Evolutionary conservation across 2,329 filamentous ascomycete species (phyloP), one percentile per base, ranked within the genome.

Genomic region (Fusarium irregulare): DNA sequence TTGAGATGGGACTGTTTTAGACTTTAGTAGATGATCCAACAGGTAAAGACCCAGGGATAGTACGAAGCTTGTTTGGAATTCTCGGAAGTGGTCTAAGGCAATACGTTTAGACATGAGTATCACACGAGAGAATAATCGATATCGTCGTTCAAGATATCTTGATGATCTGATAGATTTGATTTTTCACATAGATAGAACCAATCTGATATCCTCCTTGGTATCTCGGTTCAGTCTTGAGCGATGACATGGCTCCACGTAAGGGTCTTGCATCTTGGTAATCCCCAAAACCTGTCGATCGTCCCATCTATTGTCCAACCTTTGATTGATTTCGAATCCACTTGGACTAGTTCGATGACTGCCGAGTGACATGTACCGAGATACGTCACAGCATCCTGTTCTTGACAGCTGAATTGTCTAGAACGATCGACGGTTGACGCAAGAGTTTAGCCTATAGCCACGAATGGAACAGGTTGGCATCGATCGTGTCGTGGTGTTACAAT

Each of bases 281-380:
- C 11, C 41, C 27, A 25, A 53, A 32, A 42, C 16, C 23, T 28
- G 27, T 40, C 30, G 48, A 30, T 32, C 44, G 27, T 21, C 42
- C 16, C 54, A 28, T 45, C 41, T 46, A 48, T 23, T 55, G 30
- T 62, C 30, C 30, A 49, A 30, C 45, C n/a, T 37, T 50, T 34
- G 28, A 23, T 40, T 59, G 46, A 42, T 37, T 41, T 46, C 45
- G 49, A 42, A 20, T 45, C 46, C 32, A 46, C 51, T 40, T 51
- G 34, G 18, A 40, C 20, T 37, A 32, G 25, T 18, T 42, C n/a
- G 25, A 37, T 40, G 42, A 66, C 30, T 60, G 21, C 55, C 47
- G 61, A 48, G 34, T 40, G 44, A 45, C 47, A 66, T 60, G 45
- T 66, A 45, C 61, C 48, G 55, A 48, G 23, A 40, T 66, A 66